A percentile compares a stretch with the other conserved stretches of the same genome.
Evolutionary conservation across 208 protist species (phyloP).

Genomic region (Leishmania turanica): DNA sequence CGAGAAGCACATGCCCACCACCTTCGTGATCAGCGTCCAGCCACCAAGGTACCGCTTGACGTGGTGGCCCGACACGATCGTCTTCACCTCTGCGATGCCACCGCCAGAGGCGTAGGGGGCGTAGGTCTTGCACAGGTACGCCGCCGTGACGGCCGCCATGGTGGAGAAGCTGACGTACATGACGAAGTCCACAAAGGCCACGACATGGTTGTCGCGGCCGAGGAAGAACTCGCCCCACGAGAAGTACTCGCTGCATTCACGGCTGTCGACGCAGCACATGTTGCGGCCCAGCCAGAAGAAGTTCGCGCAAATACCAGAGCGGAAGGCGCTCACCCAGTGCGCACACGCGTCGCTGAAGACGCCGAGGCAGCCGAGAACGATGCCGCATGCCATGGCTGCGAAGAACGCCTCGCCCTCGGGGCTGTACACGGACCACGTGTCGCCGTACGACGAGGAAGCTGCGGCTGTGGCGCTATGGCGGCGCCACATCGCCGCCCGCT

Average conservation of each 20-base stretch:
- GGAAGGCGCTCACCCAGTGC: conserved; percentile 63
- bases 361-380: conserved; percentile 54
- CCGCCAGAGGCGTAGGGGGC: conserved; percentile 79
- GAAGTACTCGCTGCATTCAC: conserved; percentile 51
- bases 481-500: conserved; percentile 31
- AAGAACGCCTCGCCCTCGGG: conserved; percentile 45
- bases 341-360: conserved; percentile 72
- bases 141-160: conserved; percentile 40
- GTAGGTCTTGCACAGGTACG: conserved; percentile 67
- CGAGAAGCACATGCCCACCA: conserved; percentile 72
- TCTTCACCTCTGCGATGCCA: conserved; percentile 91
- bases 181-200: conserved; percentile 48
- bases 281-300: conserved; percentile 62
- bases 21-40: conserved; percentile 82
- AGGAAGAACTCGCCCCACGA: conserved; percentile 70
- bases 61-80: conserved; percentile 78
- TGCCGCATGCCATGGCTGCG: conserved; percentile 41
- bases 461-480: conserved; percentile 4
- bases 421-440: conserved; percentile 24
- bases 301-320: conserved; percentile 58
- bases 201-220: conserved; percentile 42
- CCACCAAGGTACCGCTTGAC: conserved; percentile 68
- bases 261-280: conserved; percentile 56
- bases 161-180: conserved; percentile 63
- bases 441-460: neutral